phyloP scores from a whole-genome alignment of 345 rosid genomes.

The Luvunga scandens region DNA sequence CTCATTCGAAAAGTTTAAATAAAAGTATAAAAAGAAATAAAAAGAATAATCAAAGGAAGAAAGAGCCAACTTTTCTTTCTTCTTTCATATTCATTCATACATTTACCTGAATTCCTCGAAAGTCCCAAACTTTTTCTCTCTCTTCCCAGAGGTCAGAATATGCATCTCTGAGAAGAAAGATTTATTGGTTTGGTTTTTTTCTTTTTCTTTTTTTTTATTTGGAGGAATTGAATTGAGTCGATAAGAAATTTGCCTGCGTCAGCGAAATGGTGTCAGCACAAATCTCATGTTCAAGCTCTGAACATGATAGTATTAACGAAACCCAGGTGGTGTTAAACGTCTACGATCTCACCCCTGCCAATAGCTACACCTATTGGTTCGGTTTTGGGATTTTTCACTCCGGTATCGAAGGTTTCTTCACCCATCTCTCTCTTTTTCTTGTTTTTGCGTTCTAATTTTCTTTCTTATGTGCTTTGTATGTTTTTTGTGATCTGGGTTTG shows the following conservation, averaged over 20 bases:
- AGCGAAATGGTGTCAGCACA: slow-evolving; percentile 37
- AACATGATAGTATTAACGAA: slow-evolving; percentile 21
- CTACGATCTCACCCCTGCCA: slow-evolving; percentile 85
- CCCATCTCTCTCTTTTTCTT: neutral
- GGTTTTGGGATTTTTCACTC: slow-evolving; percentile 95
- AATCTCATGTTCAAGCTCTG: slow-evolving; percentile 31
- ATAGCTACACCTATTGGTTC: slow-evolving; percentile 75
- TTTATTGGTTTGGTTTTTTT: too few species aligned
- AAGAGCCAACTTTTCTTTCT: neutral
- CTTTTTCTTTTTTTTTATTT: neutral
- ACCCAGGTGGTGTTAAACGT: slow-evolving; percentile 62
- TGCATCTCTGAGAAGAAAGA: slow-evolving; percentile 7
- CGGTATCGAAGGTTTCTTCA: slow-evolving; percentile 70
- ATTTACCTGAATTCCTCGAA: neutral
- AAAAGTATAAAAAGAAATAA: neutral
- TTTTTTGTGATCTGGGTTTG: slow-evolving; percentile 5
- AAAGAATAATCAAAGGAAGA: neutral
- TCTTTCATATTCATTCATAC: too few species aligned
- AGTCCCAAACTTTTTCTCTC: neutral
- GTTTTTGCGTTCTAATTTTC: neutral
- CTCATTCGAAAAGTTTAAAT: neutral
- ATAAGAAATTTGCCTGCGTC: neutral
- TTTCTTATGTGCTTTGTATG: neutral
- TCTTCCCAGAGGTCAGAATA: neutral
- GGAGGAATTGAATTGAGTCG: neutral